Evolutionary conservation across 352 stramenopile species (phyloP).

Genomic region (Pilasporangium apinafurcum): DNA sequence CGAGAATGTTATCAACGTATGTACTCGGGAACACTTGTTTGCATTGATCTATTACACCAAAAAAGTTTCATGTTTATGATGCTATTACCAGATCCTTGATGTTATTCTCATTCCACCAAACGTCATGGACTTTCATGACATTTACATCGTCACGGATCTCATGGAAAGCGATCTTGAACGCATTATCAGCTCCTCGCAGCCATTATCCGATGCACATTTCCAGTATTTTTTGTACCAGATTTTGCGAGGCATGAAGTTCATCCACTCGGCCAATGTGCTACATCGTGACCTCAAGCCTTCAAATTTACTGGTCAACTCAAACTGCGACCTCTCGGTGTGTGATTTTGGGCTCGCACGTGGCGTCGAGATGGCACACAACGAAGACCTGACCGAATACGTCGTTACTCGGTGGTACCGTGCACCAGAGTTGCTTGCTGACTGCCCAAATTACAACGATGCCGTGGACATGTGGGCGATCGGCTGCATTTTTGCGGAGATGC

Average conservation of each 20-base stretch:
- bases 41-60: neutral
- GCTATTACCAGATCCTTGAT: constrained; percentile 58
- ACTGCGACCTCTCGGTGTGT: constrained; percentile 88
- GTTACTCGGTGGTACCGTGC: constrained; percentile 89
- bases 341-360: constrained; percentile 91
- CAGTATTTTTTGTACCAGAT: constrained; percentile 90
- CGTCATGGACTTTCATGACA: constrained; percentile 84
- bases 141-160: constrained; percentile 90
- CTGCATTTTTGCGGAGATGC: constrained; percentile 99
- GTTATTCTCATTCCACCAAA: constrained; percentile 78
- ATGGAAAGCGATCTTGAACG: constrained; percentile 91
- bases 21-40: neutral
- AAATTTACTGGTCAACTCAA: constrained; percentile 87
- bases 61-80: neutral
- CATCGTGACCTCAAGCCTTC: constrained; percentile 87
- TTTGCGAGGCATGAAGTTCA: constrained; percentile 95
- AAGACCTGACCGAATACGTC: constrained; percentile 86
- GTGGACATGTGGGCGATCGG: constrained; percentile 96
- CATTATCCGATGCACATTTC: constrained; percentile 82
- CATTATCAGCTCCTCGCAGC: constrained; percentile 87
- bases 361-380: constrained; percentile 80
- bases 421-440: constrained; percentile 82
- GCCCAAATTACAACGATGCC: constrained; percentile 94
- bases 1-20: constrained; percentile 89
- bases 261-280: constrained; percentile 96